phyloP scores from a whole-genome alignment of 176 grass and related monocot genomes.

The Ensete glaucum region DNA sequence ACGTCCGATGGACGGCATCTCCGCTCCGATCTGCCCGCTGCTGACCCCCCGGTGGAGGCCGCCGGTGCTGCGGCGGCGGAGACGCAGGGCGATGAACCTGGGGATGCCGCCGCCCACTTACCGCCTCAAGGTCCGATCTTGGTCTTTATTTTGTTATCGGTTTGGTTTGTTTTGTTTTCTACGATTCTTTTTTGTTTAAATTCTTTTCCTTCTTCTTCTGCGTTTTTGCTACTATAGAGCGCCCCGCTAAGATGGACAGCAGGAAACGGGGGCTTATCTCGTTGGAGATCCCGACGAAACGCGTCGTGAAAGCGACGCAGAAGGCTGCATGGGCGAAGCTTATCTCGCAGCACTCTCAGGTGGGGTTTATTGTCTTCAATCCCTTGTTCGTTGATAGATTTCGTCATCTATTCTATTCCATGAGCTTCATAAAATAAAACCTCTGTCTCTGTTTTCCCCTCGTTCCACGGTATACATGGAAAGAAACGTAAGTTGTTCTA shows the following conservation, averaged over 20 bases:
- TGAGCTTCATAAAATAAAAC: neutral
- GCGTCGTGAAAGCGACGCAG: constrained; percentile 27
- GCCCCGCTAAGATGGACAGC: constrained; percentile 24
- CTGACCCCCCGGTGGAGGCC: neutral
- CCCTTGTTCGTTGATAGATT: constrained; percentile 1
- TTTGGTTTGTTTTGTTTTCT: neutral
- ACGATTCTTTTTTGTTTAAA: neutral
- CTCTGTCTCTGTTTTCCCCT: neutral
- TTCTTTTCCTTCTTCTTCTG: neutral
- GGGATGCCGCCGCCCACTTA: neutral
- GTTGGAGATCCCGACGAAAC: constrained; percentile 7
- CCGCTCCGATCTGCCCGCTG: neutral
- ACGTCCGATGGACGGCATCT: neutral
- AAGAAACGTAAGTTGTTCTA: neutral
- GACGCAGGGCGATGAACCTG: neutral
- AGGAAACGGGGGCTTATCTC: constrained; percentile 17
- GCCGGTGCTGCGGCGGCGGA: constrained; percentile 19
- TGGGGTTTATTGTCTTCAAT: constrained; percentile 1
- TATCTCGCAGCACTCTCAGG: constrained; percentile 84
- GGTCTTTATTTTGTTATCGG: neutral
- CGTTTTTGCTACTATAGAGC: neutral
- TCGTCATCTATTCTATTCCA: neutral
- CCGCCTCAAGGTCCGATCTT: constrained; percentile 1
- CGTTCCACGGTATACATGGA: neutral
- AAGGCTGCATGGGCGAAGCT: constrained; percentile 71